Conservation (phyloP, 116 monocot species). For the Iris pallida region DNA sequence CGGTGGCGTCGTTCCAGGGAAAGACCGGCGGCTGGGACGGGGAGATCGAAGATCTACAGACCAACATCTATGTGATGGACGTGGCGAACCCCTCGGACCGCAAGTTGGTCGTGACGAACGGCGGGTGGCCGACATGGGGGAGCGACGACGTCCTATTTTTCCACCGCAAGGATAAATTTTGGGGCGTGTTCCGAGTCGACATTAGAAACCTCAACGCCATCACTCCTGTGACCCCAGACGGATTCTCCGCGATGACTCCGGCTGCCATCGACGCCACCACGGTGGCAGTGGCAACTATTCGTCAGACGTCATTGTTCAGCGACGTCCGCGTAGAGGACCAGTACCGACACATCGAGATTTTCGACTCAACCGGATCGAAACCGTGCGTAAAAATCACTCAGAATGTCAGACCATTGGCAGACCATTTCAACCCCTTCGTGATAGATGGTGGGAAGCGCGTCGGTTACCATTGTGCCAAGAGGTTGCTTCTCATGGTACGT, state of each 20-base stretch:
- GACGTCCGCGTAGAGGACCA: neutral
- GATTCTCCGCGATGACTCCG: slow-evolving; percentile 1
- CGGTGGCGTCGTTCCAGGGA: slow-evolving; percentile 3
- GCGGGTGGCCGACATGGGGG: too few relatives aligned
- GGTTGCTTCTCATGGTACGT: neutral
- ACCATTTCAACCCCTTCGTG: slow-evolving; percentile 5
- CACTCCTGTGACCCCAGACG: neutral
- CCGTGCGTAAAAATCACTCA: neutral
- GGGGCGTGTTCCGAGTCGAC: neutral
- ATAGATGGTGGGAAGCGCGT: neutral
- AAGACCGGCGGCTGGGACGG: neutral
- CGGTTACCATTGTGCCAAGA: slow-evolving; percentile 1
- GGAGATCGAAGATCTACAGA: slow-evolving; percentile 3
- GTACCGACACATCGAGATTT: slow-evolving; percentile 3
- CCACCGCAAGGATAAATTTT: neutral
- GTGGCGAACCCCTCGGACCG: neutral
- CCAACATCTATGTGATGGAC: neutral
- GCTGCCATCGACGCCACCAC: neutral
- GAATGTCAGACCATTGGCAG: neutral
- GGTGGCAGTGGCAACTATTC: slow-evolving; percentile 4
- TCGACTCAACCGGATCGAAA: neutral
- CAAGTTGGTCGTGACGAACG: slow-evolving; percentile 1
- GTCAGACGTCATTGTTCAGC: neutral
- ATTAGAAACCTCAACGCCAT: neutral
- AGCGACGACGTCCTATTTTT: neutral